phyloP scores from a whole-genome alignment of 2,329 filamentous ascomycete species.

The Clonostachys chloroleuca region DNA sequence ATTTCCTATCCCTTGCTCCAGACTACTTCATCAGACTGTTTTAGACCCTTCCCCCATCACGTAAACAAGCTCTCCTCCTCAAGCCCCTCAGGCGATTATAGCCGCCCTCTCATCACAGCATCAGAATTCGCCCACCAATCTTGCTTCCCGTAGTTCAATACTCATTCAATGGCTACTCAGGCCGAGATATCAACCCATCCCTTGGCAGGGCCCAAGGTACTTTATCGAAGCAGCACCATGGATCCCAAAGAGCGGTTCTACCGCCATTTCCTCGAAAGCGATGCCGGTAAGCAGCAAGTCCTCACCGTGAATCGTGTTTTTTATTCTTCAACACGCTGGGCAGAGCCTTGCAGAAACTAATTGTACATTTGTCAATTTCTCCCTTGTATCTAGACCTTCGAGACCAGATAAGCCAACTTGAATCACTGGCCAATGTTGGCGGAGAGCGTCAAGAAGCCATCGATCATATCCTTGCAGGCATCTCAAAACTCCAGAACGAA shows the following conservation, averaged over 20 bases:
- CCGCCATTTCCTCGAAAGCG: slow-evolving; percentile 73
- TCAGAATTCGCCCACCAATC: background rate
- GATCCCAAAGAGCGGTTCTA: slow-evolving; percentile 74
- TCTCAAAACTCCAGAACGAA: slow-evolving; percentile 76
- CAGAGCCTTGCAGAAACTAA: background rate
- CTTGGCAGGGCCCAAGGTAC: slow-evolving; percentile 6
- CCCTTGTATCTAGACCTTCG: slow-evolving; percentile 56
- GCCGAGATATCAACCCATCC: slow-evolving; percentile 1
- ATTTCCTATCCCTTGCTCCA: no score
- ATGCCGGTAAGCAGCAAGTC: slow-evolving; percentile 51
- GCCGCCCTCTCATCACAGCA: background rate
- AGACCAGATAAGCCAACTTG: slow-evolving; percentile 67
- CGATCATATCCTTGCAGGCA: slow-evolving; percentile 74
- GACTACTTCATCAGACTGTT: no score
- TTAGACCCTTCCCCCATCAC: no score
- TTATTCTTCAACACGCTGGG: background rate
- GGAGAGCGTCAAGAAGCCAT: slow-evolving; percentile 78
- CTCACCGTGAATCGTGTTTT: background rate
- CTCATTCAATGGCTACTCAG: slow-evolving; percentile 13
- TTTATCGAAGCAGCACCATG: slow-evolving; percentile 18
- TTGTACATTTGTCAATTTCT: background rate
- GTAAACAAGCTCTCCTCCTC: no score
- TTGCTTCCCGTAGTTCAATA: background rate
- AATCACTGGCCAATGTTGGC: slow-evolving; percentile 53
- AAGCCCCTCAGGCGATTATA: no score